These are phyloP conservation scores for Plasmodium falciparum DNA, from an alignment of 169 alveolate genomes.

Conservation along the genomic window DNA sequence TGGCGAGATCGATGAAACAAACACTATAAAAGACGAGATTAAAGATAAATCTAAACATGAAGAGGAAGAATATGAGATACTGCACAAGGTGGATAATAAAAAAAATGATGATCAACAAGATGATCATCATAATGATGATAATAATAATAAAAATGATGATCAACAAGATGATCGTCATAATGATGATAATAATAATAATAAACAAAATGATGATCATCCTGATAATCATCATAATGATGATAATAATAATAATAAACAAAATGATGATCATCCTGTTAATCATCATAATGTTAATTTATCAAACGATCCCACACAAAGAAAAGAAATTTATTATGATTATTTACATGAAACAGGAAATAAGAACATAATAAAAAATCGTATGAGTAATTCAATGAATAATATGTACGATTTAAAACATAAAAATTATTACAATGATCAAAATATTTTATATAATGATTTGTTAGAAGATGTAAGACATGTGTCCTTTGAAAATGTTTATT, in stretches of 20 bases:
- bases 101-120: not conserved
- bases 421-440: not conserved
- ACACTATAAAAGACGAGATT: no score
- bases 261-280: not conserved
- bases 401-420: not conserved
- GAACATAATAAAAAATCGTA: not conserved
- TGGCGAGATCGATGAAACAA: no score
- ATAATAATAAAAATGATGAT: not conserved
- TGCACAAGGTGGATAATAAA: not conserved
- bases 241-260: not conserved
- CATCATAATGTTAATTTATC: not conserved
- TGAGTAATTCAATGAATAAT: conserved; percentile 5
- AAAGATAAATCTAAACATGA: no score
- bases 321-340: not conserved
- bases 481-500: not conserved
- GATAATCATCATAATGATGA: no score
- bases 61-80: not conserved
- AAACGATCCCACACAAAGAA: not conserved
- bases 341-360: not conserved
- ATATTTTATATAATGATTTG: not conserved
- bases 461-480: not conserved
- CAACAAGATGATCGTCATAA: no score
- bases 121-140: not conserved
- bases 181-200: no score
- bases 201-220: no score